A percentile compares a stretch with the other conserved stretches of the same genome.
phyloP scores from a whole-genome alignment of 768 basidiomycete genomes.

The Mycena alexandri region DNA sequence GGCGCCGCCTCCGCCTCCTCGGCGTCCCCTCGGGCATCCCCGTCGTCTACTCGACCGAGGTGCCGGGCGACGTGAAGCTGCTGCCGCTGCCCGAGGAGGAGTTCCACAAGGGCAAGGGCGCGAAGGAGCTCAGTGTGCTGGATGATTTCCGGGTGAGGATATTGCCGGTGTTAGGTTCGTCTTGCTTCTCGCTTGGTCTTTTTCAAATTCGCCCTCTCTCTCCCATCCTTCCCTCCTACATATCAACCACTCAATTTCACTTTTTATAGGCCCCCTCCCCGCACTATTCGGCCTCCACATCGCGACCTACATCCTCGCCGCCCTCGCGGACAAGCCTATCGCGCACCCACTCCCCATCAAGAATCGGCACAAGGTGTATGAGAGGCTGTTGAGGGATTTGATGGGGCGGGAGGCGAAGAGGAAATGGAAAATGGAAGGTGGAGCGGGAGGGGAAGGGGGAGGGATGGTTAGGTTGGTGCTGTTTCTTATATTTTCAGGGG shows the following conservation, averaged over 20 bases:
- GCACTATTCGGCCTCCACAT: conserved; percentile 92
- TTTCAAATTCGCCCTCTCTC: no score
- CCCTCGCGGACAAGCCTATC: conserved; percentile 87
- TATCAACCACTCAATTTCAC: no score
- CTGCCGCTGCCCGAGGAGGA: conserved; percentile 94
- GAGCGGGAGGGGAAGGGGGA: conserved; percentile 59
- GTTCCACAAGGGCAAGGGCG: conserved; percentile 82
- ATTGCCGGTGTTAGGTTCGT: conserved; percentile 87
- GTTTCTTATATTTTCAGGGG: no score
- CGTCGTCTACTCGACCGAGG: conserved; percentile 96
- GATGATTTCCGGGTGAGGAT: conserved; percentile 96
- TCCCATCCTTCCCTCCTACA: no score
- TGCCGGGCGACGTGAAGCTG: conserved; percentile 88
- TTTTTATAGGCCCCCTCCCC: conserved; percentile 79
- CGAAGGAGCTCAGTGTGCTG: conserved; percentile 90
- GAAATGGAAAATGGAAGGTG: no score
- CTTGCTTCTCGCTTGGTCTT: not conserved
- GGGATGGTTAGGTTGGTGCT: no score
- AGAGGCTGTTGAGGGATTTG: conserved; percentile 82
- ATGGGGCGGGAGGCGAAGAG: conserved; percentile 75
- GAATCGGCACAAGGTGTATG: conserved; percentile 86
- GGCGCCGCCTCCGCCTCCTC: conserved; percentile 75
- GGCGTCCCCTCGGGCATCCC: conserved; percentile 79
- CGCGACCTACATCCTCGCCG: conserved; percentile 90
- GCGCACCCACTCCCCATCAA: conserved; percentile 88